These are phyloP conservation scores for Macrolepiota fuliginosa DNA, from an alignment of 768 basidiomycete species.

Conservation along the genomic window DNA sequence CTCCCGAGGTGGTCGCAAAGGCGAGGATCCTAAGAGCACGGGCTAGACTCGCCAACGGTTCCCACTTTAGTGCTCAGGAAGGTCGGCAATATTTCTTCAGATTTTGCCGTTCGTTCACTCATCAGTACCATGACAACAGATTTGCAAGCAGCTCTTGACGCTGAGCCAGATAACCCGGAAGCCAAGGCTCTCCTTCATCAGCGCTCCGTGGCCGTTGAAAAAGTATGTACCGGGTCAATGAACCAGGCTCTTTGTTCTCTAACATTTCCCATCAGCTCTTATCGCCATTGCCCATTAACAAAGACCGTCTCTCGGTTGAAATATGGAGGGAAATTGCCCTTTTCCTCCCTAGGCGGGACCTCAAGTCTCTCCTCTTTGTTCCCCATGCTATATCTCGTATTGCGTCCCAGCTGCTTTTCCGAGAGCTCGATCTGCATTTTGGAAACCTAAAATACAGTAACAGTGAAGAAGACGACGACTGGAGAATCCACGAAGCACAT, in stretches of 20 bases:
- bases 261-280: conserved; percentile 28
- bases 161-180: conserved; percentile 69
- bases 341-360: conserved; percentile 60
- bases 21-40: conserved; percentile 68
- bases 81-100: conserved; percentile 34
- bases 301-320: conserved; percentile 60
- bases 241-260: conserved; percentile 1
- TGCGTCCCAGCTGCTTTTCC: conserved; percentile 66
- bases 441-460: conserved; percentile 28
- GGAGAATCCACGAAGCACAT: conserved; percentile 5
- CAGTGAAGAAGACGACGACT: conserved; percentile 17
- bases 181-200: conserved; percentile 59
- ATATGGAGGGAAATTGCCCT: conserved; percentile 70
- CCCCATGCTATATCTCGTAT: conserved; percentile 68
- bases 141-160: conserved; percentile 59
- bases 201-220: conserved; percentile 53
- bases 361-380: conserved; percentile 60
- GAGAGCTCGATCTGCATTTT: conserved; percentile 63
- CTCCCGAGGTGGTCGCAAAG: conserved; percentile 49
- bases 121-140: conserved; percentile 36
- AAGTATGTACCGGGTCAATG: conserved; percentile 36
- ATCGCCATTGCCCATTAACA: conserved; percentile 33
- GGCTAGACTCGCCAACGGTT: conserved; percentile 58
- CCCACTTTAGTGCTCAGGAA: conserved; percentile 61
- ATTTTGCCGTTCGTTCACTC: background rate